phyloP scores from a whole-genome alignment of 257 asterid species.

The Nicotiana tabacum region DNA sequence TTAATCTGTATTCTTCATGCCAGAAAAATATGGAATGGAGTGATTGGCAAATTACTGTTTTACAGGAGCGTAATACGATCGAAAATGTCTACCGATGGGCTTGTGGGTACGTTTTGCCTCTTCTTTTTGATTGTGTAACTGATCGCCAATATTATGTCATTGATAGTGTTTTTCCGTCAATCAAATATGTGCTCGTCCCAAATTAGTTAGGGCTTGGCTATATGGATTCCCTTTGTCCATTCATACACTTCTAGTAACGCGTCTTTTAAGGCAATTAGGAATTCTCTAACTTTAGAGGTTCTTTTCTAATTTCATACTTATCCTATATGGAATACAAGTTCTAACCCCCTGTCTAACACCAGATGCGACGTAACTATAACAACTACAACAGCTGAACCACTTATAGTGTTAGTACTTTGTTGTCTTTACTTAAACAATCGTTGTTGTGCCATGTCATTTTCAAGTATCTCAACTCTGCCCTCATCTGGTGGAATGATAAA shows the following conservation, averaged over 20 bases:
- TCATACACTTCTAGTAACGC: neutral
- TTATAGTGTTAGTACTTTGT: neutral
- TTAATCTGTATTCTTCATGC: constrained; percentile 9
- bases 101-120: constrained; percentile 69
- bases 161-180: neutral
- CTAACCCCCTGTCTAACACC: neutral
- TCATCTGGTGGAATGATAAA: neutral
- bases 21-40: constrained; percentile 78
- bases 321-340: neutral
- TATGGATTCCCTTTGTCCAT: neutral
- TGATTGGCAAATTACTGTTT: constrained; percentile 64
- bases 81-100: constrained; percentile 86
- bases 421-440: neutral
- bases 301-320: neutral
- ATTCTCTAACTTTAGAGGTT: neutral
- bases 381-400: neutral
- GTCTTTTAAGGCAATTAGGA: neutral
- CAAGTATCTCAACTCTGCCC: neutral
- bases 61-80: constrained; percentile 68
- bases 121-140: neutral
- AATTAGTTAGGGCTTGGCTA: neutral
- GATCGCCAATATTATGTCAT: neutral
- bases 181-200: neutral
- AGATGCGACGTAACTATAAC: neutral
- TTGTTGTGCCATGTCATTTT: neutral